phyloP scores from a whole-genome alignment of 345 rosid genomes.

The Gossypium sturtianum region DNA sequence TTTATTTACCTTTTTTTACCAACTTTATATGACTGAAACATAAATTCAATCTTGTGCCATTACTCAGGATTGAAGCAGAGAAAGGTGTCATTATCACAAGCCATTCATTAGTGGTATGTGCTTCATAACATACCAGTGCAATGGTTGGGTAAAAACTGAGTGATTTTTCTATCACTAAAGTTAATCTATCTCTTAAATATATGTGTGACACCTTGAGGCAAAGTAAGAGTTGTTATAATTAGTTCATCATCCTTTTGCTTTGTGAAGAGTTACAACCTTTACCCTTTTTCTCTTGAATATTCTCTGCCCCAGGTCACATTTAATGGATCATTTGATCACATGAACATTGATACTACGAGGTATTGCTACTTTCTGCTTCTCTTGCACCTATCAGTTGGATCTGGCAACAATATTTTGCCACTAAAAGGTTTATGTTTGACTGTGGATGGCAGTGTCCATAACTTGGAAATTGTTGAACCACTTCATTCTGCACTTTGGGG shows the following conservation, averaged over 20 bases:
- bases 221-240: constrained; percentile 1
- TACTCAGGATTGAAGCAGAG: constrained; percentile 84
- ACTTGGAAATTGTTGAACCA: constrained; percentile 89
- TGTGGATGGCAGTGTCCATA: constrained; percentile 65
- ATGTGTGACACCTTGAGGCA: background rate
- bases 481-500: constrained; percentile 77
- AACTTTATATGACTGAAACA: constrained; percentile 12
- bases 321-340: constrained; percentile 96
- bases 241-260: constrained; percentile 1
- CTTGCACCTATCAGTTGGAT: background rate
- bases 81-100: constrained; percentile 83
- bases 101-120: constrained; percentile 76
- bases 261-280: constrained; percentile 11
- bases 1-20: constrained; percentile 3
- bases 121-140: constrained; percentile 13
- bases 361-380: constrained; percentile 18
- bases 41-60: constrained; percentile 11
- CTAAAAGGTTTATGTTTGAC: background rate
- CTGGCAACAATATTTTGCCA: constrained; percentile 4
- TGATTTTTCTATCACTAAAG: background rate
- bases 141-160: background rate
- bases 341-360: constrained; percentile 96
- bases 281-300: background rate
- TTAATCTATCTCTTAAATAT: background rate
- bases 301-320: constrained; percentile 62